Base-by-base conservation (phyloP, 2,329 filamentous ascomycete species). In the Fusarium cicatricum region DNA sequence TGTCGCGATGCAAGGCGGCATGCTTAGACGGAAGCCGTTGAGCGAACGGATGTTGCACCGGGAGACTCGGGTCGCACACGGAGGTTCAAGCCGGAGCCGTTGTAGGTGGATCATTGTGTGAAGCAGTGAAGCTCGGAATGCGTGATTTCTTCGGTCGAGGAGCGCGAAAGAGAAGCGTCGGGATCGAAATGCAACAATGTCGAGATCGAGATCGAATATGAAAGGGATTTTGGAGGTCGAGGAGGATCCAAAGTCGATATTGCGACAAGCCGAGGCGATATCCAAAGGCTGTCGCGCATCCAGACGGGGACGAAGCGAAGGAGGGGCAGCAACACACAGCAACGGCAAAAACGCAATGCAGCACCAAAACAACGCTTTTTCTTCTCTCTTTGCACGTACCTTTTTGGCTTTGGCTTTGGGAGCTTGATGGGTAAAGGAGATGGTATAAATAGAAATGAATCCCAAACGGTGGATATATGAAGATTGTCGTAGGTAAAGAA, bases 61-160 rank as follows among this genome's bases (percentile, higher is more conserved):
- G n/a, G 34, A 29, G 41, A 45, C 16, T 63, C 66, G 58, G 60
- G 66, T 69, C 60, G 64, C 58, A 69, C 66, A 67, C 60, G 58
- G 55, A 58, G 33, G 38, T 23, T 42, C 51, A 39, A 40, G 28
- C 42, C 50, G 61, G 33, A 41, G 49, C 32, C 33, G 19, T 38
- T 47, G 32, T 26, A 45, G 36, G 37, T 39, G 52, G 23, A 42
- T 32, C 23, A 40, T 39, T 28, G 21, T 44, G 57, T 33, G 47
- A 55, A 53, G 46, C 21, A 42, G 57, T 33, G 47, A 55, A 53
- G 46, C 21, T 26, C 49, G 46, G 53, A 49, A 62, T 56, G 59
- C 52, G 59, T 56, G 59, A 63, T 63, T 62, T 62, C 41, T 56
- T 51, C 36, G 11, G 41, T 52, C 39, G 43, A 19, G 38, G 51